Evolutionary conservation across 768 basidiomycete species (phyloP).

Genomic region (Tricholoma terreum): DNA sequence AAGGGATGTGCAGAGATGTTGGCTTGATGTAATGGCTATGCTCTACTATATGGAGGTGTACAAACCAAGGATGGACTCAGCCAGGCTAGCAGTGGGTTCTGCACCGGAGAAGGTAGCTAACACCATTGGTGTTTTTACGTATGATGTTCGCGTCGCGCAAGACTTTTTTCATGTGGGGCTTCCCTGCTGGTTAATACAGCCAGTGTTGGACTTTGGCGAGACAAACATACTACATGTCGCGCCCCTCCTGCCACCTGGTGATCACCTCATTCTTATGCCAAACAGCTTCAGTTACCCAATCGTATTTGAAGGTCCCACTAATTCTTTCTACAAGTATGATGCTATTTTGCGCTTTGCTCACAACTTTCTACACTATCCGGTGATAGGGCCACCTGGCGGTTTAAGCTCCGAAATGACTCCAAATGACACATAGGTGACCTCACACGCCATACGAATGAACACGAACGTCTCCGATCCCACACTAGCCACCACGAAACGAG

Average conservation of each 20-base stretch:
- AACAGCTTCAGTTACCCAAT: not conserved
- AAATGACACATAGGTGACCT: too few species aligned
- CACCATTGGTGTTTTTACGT: not conserved
- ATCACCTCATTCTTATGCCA: not conserved
- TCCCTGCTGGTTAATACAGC: not conserved
- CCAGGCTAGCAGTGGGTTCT: not conserved
- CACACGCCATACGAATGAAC: too few species aligned
- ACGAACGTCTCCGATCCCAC: too few species aligned
- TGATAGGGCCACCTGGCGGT: too few species aligned
- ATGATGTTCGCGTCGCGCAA: not conserved
- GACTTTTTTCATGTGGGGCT: not conserved
- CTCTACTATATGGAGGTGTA: not conserved
- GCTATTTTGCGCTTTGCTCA: not conserved
- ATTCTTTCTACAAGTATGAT: not conserved
- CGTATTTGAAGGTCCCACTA: not conserved
- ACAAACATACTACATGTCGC: not conserved
- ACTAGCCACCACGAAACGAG: too few species aligned
- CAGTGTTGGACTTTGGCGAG: not conserved
- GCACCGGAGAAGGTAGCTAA: not conserved
- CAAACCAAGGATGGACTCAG: not conserved
- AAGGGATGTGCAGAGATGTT: not conserved
- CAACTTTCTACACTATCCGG: not conserved
- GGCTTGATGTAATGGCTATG: not conserved
- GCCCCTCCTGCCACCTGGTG: not conserved
- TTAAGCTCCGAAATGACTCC: too few species aligned